Evolutionary conservation across 2,329 filamentous ascomycete genomes (phyloP), one percentile per base, ranked within the genome.

Genomic region (Talaromyces sp.): DNA sequence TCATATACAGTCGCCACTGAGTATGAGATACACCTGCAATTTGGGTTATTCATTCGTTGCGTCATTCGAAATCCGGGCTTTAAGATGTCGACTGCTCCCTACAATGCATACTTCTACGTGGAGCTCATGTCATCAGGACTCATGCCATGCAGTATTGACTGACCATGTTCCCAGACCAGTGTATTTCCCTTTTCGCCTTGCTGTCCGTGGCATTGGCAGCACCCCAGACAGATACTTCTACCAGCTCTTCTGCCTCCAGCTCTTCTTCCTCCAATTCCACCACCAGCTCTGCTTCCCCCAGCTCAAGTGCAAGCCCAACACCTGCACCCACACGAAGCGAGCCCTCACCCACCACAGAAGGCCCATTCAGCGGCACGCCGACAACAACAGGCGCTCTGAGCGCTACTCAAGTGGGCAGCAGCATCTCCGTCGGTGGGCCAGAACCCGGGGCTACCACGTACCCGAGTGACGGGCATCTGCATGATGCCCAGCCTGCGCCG

Each of bases 381-480:
- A 90, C 88, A 0, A 89, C 85, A 0, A 91, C 85, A 0, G 90
- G 90, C 4, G 90, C 90, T 25, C 73, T 89, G 3, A 78, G 76
- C 0, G 80, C 86, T 0, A 65, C 63, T 36, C 66, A 72, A 3
- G 64, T 87, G 0, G 86, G 84, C 0, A 73, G 84, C 0, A 83
- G 83, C 1, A 82, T 93, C 56, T 75, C 83, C 0, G 77, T 82
- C 0, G 71, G 83, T 0, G 85, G 86, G 11, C 81, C 87, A 0
- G 82, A 83, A 32, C 81, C 83, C 0, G 85, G 83, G 8, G 87
- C 87, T 4, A 88, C 85, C 42, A 84, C 84, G 55, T 95, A 95
- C 71, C 88, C 88, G 10, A 84, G 86, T 8, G 83, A 93, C 66
- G 91, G 91, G 13, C 71, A 82, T 60, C 84, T 93, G 1, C 84